Base-by-base conservation (phyloP, 1,139 yeast genomes). In the Blastobotrys arbuscula region DNA sequence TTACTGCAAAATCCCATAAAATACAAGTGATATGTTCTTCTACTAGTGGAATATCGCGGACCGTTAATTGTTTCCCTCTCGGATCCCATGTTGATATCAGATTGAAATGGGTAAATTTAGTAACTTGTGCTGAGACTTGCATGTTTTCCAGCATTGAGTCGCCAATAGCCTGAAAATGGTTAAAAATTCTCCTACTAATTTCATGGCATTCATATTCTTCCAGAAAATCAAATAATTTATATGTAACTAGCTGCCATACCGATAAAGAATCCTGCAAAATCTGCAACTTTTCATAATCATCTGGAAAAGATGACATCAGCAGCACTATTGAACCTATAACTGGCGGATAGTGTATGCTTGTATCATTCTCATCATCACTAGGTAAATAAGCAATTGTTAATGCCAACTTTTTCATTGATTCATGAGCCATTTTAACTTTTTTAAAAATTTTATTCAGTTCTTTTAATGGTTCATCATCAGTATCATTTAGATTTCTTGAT, bases 81-180 rank as follows among this genome's bases (percentile, higher is more conserved):
- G 2, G 16, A 24, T 39, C 33, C 42, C 42, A 39, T 26, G 19
- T 3, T 31, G 42, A 18, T 15, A 24, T 19, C 24, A 43, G 18
- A 43, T 43, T 40, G 13, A 43, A 43, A 26, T 24, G 18, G 10
- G 12, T 2, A 3, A 19, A 23, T 26, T 36, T 26, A 9, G 13
- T 36, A 16, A 37, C 20, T 13, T 43, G 40, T 4, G 37, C 41
- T 3, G 12, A 18, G 8, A 43, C 20, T 12, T 18, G 26, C 46
- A 43, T 43, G 19, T 43, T 43, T 26, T 35, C 46, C 3, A 43
- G 26, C 4, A 36, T 36, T 2, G 28, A 19, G 21, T 43, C 46
- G 4, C 23, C 44, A 5, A 31, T n/a, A 13, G 18, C 23, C 8
- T 9, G 24, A 24, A 36, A 36, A 19, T 36, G 39, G 8, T 24